A percentile compares a stretch with the other conserved stretches of the same genome.
These are phyloP conservation scores for Cytospora leucostoma DNA, from an alignment of 2,329 filamentous ascomycete genomes.

Conservation along the genomic window DNA sequence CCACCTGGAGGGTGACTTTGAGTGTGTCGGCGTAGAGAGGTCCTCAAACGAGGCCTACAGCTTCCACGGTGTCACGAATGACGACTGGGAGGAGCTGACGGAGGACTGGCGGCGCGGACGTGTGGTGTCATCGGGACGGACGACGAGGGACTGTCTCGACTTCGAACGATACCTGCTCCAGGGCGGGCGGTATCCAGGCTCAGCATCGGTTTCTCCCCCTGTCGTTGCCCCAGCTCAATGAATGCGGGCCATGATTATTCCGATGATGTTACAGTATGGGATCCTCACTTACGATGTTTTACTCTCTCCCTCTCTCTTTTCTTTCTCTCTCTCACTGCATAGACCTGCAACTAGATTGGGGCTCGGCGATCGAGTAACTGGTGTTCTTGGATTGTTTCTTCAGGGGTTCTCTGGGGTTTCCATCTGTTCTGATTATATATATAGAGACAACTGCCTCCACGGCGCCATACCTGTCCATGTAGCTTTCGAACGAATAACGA, in stretches of 20 bases:
- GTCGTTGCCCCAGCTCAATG: conserved; percentile 25
- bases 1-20: conserved; percentile 49
- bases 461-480: conserved; percentile 23
- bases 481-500: conserved; percentile 25
- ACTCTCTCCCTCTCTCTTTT: background rate
- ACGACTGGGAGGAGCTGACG: conserved; percentile 41
- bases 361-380: conserved; percentile 20
- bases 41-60: conserved; percentile 44
- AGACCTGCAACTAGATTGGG: conserved; percentile 22
- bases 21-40: conserved; percentile 42
- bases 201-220: conserved; percentile 22
- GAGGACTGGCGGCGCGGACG: conserved; percentile 23
- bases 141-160: conserved; percentile 40
- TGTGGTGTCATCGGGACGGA: conserved; percentile 35
- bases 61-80: conserved; percentile 45
- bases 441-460: conserved; percentile 27
- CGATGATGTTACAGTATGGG: background rate
- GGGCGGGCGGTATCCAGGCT: conserved; percentile 41
- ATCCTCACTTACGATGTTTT: conserved; percentile 1
- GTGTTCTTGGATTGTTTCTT: conserved; percentile 21
- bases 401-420: conserved; percentile 2
- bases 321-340: conserved; percentile 11
- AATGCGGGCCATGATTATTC: background rate
- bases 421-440: conserved; percentile 3
- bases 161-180: conserved; percentile 46